Base-by-base conservation (phyloP, 345 rosid genomes). In the Carallia pectinifolia region DNA sequence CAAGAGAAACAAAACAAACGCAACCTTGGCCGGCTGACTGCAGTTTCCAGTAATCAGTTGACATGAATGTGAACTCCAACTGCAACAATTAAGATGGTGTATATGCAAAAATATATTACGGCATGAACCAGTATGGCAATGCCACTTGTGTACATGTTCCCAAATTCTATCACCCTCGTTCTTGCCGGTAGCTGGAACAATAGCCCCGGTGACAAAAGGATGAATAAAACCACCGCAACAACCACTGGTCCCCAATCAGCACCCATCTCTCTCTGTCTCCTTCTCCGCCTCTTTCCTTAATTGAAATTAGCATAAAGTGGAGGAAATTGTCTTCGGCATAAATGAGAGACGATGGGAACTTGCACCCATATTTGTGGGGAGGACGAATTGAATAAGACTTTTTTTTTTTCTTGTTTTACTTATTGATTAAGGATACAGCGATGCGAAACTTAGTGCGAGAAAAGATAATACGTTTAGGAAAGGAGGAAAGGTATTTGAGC, bases 131-230 rank as follows among this genome's bases (percentile, higher is more conserved):
- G 84, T 47, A 95, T 92, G 0, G 99, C 81, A 15, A 92, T 92
- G 72, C 97, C 97, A 60, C 99, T 91, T 2, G 97, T 94, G 23
- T 70, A 73, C 97, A 92, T 87, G 87, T 92, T 94, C n/a, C 97
- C 98, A 31, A 94, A 94, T 73, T 94, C 98, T 12, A 90, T 76
- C 61, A 94, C 89, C 53, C 97, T 81, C 0, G 77, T 72, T 40
- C 85, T 91, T 16, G 96, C 90, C 0, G 98, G 98, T 58, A 92
- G 34, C 85, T 94, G 98, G 78, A 94, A 88, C 71, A 94, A 68
- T 70, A 94, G 76, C 15, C 98, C 98, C 18, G 98, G 98, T 17
- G 97, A 94, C 52, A 94, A 67, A 29, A 94, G 79, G 72, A 94
- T 85, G 89, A 94, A 94, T 74, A 94, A 30, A 29, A 29, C 85